Conservation (phyloP, 495 filamentous ascomycete genomes). For the Cudoniella acicularis region DNA sequence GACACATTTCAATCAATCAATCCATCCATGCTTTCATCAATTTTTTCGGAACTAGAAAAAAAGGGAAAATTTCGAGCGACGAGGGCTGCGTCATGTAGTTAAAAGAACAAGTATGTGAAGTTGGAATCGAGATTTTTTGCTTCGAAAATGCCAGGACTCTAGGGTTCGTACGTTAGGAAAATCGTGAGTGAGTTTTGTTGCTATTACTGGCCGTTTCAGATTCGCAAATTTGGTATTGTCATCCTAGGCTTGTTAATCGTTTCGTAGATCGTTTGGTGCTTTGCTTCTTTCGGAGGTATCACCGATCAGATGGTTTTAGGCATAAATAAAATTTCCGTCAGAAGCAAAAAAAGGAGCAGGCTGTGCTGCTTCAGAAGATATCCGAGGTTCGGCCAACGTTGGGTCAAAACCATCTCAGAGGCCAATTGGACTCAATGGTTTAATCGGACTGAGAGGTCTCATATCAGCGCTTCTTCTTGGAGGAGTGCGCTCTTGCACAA, state of each 20-base stretch:
- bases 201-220: neutral
- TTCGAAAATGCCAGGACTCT: neutral
- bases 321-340: neutral
- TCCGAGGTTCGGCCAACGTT: no score
- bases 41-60: neutral
- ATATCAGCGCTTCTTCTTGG: constrained; percentile 31
- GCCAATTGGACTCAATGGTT: constrained; percentile 68
- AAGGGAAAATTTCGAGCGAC: neutral
- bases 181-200: neutral
- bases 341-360: neutral
- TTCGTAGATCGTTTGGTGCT: neutral
- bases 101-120: neutral
- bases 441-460: constrained; percentile 62
- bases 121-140: neutral
- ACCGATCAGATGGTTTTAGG: neutral
- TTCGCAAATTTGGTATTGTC: no score
- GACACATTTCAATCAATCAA: constrained; percentile 1
- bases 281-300: neutral
- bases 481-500: constrained; percentile 35
- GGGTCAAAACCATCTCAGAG: constrained; percentile 30
- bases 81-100: neutral
- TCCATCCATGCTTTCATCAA: neutral
- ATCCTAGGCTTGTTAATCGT: neutral
- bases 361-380: neutral
- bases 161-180: neutral